A percentile compares a stretch with the other conserved stretches of the same genome.
Conservation (phyloP, 257 asterid species). For the Gentiana straminea region DNA sequence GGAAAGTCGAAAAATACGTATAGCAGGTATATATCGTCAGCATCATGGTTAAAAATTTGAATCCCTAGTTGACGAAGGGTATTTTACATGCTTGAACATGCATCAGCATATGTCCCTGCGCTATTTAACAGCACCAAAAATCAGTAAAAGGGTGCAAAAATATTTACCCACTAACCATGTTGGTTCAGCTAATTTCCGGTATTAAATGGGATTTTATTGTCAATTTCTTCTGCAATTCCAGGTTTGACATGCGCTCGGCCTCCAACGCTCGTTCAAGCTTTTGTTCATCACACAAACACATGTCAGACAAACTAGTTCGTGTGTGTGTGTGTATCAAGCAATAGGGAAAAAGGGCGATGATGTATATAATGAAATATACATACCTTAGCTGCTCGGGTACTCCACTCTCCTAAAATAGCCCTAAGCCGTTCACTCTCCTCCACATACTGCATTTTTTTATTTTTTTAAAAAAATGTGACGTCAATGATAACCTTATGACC, state of each 20-base stretch:
- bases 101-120: no score
- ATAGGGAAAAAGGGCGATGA: slow-evolving; percentile 8
- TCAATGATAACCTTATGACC: no score
- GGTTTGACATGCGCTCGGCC: slow-evolving; percentile 56
- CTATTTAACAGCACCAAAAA: not conserved
- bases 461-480: no score
- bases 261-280: slow-evolving; percentile 95
- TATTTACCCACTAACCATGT: slow-evolving; percentile 12
- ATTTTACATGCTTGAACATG: no score
- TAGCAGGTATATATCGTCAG: no score
- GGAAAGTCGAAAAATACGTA: no score
- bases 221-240: slow-evolving; percentile 77
- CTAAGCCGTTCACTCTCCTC: slow-evolving; percentile 97
- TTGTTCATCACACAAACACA: slow-evolving; percentile 17
- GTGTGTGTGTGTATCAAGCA: not conserved
- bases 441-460: slow-evolving; percentile 46
- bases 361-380: no score
- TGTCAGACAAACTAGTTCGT: slow-evolving; percentile 11
- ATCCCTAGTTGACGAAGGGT: no score
- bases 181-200: slow-evolving; percentile 33
- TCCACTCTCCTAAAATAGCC: slow-evolving; percentile 96
- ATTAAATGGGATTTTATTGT: slow-evolving; percentile 29
- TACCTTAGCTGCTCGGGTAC: slow-evolving; percentile 96
- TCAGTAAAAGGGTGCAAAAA: slow-evolving; percentile 1
- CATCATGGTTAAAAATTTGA: no score